Evolutionary conservation across 345 rosid species (phyloP).

Genomic region (Angophora floribunda): DNA sequence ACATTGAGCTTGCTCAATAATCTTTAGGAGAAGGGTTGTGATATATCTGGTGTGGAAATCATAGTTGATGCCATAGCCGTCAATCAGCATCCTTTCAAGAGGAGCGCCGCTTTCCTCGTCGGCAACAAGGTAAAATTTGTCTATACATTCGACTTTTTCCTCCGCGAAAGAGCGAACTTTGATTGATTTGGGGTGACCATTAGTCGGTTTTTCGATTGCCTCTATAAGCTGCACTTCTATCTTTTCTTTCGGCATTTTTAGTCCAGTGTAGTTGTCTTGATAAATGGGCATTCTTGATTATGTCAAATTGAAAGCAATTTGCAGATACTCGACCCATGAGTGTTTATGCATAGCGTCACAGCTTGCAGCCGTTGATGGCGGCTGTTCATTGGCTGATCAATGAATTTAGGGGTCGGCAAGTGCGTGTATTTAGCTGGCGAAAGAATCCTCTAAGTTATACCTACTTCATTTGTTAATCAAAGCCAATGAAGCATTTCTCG

Average conservation of each 20-base stretch:
- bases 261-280: not conserved
- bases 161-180: not conserved
- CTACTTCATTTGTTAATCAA: not conserved
- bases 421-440: not conserved
- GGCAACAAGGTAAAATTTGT: constrained; percentile 70
- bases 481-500: not conserved
- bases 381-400: not conserved
- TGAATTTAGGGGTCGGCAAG: not conserved
- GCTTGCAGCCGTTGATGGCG: not conserved
- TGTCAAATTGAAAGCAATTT: not conserved
- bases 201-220: not conserved
- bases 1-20: not conserved
- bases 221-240: not conserved
- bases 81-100: constrained; percentile 71
- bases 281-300: not conserved
- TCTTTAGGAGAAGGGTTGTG: constrained; percentile 67
- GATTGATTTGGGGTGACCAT: not conserved
- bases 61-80: constrained; percentile 62
- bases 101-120: constrained; percentile 81
- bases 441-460: not conserved
- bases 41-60: constrained; percentile 94
- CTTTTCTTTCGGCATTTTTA: not conserved
- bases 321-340: not conserved
- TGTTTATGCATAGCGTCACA: not conserved
- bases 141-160: not conserved